Evolutionary conservation across 179 eudicot species (phyloP).

Genomic region (Sideroxylon spinosum): DNA sequence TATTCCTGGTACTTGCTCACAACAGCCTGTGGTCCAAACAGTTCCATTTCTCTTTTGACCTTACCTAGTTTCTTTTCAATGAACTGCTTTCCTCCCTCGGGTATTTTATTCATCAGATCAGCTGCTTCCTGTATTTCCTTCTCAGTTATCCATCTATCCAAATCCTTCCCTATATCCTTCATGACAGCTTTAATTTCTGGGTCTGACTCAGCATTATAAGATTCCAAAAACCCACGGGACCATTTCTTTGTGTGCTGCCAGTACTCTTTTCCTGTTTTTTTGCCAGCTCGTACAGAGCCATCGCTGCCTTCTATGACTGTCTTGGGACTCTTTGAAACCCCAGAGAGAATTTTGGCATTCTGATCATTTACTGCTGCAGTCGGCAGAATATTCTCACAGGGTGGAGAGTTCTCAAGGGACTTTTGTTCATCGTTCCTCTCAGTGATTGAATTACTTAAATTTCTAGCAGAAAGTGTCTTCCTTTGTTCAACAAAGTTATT

Average conservation of each 20-base stretch:
- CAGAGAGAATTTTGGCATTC: constrained; percentile 21
- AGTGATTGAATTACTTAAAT: constrained; percentile 18
- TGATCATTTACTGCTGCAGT: constrained; percentile 26
- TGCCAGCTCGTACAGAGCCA: constrained; percentile 76
- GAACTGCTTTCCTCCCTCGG: constrained; percentile 44
- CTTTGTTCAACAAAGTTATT: constrained; percentile 31
- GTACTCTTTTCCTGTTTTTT: constrained; percentile 76
- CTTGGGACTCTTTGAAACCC: constrained; percentile 36
- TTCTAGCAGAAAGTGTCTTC: constrained; percentile 24
- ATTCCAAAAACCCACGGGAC: constrained; percentile 76
- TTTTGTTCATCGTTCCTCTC: constrained; percentile 15
- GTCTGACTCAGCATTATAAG: constrained; percentile 73
- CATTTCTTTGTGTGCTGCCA: constrained; percentile 96
- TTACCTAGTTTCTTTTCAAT: constrained; percentile 68
- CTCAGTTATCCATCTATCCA: constrained; percentile 90
- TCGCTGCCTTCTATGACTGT: constrained; percentile 78
- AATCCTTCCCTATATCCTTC: constrained; percentile 90
- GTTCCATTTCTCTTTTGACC: constrained; percentile 81
- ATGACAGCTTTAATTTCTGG: constrained; percentile 72
- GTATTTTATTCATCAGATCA: constrained; percentile 58
- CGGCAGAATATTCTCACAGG: constrained; percentile 16
- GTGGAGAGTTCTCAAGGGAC: constrained; percentile 27
- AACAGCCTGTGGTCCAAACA: constrained; percentile 91
- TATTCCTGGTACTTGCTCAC: constrained; percentile 82
- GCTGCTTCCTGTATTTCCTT: constrained; percentile 76